Evolutionary conservation across 805 yeast genomes (phyloP).

Genomic region (Candida sphagnicola): DNA sequence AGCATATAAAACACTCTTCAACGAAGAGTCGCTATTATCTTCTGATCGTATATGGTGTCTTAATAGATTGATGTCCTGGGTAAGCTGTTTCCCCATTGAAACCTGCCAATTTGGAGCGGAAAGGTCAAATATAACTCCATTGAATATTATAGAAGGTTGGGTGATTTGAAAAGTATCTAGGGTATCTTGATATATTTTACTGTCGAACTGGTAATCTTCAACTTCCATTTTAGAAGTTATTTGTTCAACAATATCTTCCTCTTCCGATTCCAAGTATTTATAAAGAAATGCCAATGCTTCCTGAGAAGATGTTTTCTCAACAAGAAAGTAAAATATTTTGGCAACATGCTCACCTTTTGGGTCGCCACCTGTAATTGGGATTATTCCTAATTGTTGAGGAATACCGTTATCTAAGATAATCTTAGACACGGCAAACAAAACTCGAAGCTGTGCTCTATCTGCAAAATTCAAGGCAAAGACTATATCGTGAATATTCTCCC

Average conservation of each 20-base stretch:
- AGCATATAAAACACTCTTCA: slow-evolving; percentile 41
- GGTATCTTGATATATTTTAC: slow-evolving; percentile 16
- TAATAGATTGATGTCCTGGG: slow-evolving; percentile 46
- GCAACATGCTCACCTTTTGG: slow-evolving; percentile 25
- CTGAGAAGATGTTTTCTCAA: slow-evolving; percentile 22
- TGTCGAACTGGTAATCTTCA: slow-evolving; percentile 13
- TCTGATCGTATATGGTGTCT: slow-evolving; percentile 19
- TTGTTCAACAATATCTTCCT: slow-evolving; percentile 19
- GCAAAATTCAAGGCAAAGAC: slow-evolving; percentile 66
- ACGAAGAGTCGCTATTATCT: slow-evolving; percentile 1
- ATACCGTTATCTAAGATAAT: slow-evolving; percentile 52
- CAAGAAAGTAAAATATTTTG: slow-evolving; percentile 29
- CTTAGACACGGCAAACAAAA: slow-evolving; percentile 46
- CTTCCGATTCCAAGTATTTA: slow-evolving; percentile 26
- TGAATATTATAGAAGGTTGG: slow-evolving; percentile 55
- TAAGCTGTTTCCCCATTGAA: slow-evolving; percentile 47
- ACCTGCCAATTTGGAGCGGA: slow-evolving; percentile 51
- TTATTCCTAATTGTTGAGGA: slow-evolving; percentile 77
- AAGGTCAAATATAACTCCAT: slow-evolving; percentile 65
- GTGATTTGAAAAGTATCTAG: slow-evolving; percentile 31
- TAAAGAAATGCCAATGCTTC: slow-evolving; percentile 40
- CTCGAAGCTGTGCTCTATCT: slow-evolving; percentile 46
- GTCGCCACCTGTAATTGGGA: slow-evolving; percentile 51
- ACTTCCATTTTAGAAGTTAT: slow-evolving; percentile 16
- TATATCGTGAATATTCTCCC: slow-evolving; percentile 71